A percentile compares a stretch with the other conserved stretches of the same genome.
phyloP scores from a whole-genome alignment of 768 basidiomycete species.

The Exidia glandulosa region DNA sequence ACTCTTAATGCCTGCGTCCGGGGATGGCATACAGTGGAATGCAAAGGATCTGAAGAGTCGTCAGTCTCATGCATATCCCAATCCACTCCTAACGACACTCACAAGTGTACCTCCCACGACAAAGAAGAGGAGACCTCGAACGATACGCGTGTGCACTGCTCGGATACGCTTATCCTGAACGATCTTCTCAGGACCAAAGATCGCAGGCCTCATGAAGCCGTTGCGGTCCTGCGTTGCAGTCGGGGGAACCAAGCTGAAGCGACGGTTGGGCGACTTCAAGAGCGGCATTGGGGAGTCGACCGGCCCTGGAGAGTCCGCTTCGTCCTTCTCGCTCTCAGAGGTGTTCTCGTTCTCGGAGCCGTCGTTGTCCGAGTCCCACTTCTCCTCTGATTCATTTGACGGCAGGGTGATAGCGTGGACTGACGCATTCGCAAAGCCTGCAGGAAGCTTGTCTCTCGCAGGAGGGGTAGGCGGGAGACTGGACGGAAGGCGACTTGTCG shows the following conservation, averaged over 20 bases:
- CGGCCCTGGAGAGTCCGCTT: no score
- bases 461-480: no score
- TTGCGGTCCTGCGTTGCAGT: slow-evolving; percentile 4
- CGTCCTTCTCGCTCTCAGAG: no score
- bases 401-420: no score
- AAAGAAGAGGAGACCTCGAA: slow-evolving; percentile 18
- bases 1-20: background rate
- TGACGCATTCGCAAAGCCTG: no score
- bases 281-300: no score
- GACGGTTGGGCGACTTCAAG: no score
- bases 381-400: no score
- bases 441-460: no score
- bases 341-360: no score
- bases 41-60: background rate
- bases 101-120: slow-evolving; percentile 17
- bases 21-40: background rate
- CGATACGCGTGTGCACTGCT: slow-evolving; percentile 19
- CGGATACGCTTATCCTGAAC: slow-evolving; percentile 28
- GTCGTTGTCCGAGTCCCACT: no score
- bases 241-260: background rate
- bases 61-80: background rate
- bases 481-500: no score
- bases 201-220: slow-evolving; percentile 17
- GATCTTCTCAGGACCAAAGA: slow-evolving; percentile 31
- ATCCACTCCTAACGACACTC: slow-evolving; percentile 3